Percentiles rank a stretch among this genome's conserved stretches.
Evolutionary conservation across 2,329 filamentous ascomycete species (phyloP).

Genomic region (Cladosporium sp.): DNA sequence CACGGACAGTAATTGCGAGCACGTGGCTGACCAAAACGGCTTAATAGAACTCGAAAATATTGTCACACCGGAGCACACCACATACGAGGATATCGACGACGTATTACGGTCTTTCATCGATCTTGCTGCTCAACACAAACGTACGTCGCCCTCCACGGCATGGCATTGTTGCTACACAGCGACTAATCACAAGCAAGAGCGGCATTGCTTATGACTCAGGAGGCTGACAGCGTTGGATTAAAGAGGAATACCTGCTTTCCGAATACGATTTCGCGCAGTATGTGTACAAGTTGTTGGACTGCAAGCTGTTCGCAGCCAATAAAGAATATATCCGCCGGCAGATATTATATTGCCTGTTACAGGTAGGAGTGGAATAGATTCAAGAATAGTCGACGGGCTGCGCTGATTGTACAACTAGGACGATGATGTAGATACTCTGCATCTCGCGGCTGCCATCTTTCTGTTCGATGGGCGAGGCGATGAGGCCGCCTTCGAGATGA

Average conservation of each 20-base stretch:
- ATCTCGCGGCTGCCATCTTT: constrained; percentile 80
- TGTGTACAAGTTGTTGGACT: constrained; percentile 75
- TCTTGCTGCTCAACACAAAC: constrained; percentile 72
- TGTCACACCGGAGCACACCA: constrained; percentile 59
- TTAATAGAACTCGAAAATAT: constrained; percentile 66
- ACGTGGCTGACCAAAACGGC: constrained; percentile 18
- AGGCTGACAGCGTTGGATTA: constrained; percentile 18
- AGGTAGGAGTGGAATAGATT: constrained; percentile 46
- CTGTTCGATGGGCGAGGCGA: constrained; percentile 82
- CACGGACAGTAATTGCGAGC: constrained; percentile 8
- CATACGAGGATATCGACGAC: constrained; percentile 76
- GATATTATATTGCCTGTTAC: constrained; percentile 84
- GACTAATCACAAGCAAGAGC: not conserved
- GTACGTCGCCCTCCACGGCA: constrained; percentile 41
- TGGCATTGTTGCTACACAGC: not conserved
- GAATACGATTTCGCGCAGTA: constrained; percentile 81
- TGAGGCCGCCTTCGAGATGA: constrained; percentile 78
- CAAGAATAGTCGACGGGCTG: not conserved
- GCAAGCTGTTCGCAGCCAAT: constrained; percentile 72
- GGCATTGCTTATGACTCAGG: not conserved
- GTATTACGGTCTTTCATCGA: constrained; percentile 80
- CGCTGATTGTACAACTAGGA: constrained; percentile 59
- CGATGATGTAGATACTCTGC: constrained; percentile 77
- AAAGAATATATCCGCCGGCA: constrained; percentile 87
- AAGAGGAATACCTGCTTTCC: constrained; percentile 70